Conservation (phyloP, 495 filamentous ascomycete species). For the Usnea hakonensis region DNA sequence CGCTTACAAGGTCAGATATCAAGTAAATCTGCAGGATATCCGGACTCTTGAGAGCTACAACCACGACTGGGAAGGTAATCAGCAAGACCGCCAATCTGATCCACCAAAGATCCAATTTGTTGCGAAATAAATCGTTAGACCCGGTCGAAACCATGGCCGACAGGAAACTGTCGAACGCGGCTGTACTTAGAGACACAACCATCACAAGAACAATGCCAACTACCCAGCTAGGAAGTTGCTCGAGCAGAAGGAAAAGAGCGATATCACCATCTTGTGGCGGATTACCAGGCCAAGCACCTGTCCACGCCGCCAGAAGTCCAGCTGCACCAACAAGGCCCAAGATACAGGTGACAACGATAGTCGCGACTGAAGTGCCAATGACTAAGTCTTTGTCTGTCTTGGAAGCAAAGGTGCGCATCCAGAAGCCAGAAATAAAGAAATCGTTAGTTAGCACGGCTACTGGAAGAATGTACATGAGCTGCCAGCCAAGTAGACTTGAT, state of each 20-base stretch:
- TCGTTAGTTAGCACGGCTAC: constrained; percentile 69
- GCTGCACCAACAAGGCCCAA: constrained; percentile 58
- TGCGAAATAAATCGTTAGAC: constrained; percentile 72
- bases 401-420: constrained; percentile 74
- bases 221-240: constrained; percentile 62
- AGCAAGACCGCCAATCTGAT: constrained; percentile 57
- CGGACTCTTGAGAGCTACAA: constrained; percentile 62
- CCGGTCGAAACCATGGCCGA: constrained; percentile 68
- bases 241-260: constrained; percentile 64
- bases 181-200: constrained; percentile 62
- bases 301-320: constrained; percentile 66
- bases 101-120: constrained; percentile 60
- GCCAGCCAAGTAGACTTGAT: constrained; percentile 60
- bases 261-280: constrained; percentile 52
- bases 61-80: constrained; percentile 60
- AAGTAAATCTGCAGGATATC: constrained; percentile 68
- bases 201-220: constrained; percentile 69
- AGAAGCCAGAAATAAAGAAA: constrained; percentile 72
- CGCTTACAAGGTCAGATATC: constrained; percentile 65
- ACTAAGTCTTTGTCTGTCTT: constrained; percentile 69
- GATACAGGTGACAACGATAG: constrained; percentile 52
- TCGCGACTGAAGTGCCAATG: constrained; percentile 58
- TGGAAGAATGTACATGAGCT: constrained; percentile 68
- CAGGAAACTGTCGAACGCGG: constrained; percentile 67
- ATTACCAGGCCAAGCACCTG: constrained; percentile 50